Conservation (phyloP, 352 stramenopile genomes). For the Globisporangium solare region DNA sequence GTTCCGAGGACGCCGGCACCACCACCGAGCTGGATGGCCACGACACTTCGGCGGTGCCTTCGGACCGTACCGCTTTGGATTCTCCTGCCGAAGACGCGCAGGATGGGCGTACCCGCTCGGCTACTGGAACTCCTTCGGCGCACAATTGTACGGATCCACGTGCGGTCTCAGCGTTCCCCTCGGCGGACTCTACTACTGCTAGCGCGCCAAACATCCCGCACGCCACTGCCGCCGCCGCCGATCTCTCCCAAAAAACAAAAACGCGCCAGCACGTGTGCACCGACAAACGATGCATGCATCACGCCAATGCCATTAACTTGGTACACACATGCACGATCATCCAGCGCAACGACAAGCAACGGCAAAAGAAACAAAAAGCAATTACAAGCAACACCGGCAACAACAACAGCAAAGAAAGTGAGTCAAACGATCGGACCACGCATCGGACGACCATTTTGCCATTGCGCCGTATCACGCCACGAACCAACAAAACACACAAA, state of each 20-base stretch:
- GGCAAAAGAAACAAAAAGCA: too few relatives aligned
- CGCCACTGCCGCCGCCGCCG: too few relatives aligned
- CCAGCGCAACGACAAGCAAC: too few relatives aligned
- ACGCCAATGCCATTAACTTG: not conserved
- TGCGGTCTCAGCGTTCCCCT: conserved; percentile 9
- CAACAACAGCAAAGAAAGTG: too few relatives aligned
- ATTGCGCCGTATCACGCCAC: too few relatives aligned
- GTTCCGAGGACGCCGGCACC: not conserved
- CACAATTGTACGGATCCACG: conserved; percentile 7
- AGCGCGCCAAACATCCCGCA: not conserved
- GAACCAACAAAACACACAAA: too few relatives aligned
- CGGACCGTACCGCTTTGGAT: conserved; percentile 1
- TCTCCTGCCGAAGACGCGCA: conserved; percentile 4
- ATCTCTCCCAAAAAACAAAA: too few relatives aligned
- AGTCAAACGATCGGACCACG: too few relatives aligned
- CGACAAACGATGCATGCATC: not conserved
- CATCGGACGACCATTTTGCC: too few relatives aligned
- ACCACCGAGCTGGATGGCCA: too few relatives aligned
- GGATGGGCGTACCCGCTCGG: conserved; percentile 10
- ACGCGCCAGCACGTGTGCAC: not conserved
- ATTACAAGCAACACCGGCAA: too few relatives aligned
- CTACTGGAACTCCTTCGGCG: conserved; percentile 18
- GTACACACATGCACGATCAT: too few relatives aligned
- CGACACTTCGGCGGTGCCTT: not conserved
- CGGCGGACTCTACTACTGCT: conserved; percentile 11